Conservation (phyloP, 352 stramenopile species). For the Globisporangium alternatum region DNA sequence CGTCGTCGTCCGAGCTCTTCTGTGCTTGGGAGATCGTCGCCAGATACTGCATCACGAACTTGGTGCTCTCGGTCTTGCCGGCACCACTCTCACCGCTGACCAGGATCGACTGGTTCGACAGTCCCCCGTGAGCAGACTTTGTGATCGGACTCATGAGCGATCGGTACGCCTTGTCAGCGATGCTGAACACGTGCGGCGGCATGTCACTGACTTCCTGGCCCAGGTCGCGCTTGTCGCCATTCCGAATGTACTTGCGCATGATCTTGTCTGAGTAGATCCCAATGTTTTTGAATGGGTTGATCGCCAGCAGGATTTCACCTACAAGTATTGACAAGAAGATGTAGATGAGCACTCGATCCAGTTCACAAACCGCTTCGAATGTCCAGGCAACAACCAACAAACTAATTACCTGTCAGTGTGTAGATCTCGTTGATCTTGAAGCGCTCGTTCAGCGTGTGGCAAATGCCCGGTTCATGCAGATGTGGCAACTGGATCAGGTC, state of each 20-base stretch:
- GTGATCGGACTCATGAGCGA: constrained; percentile 65
- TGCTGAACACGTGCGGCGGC: constrained; percentile 90
- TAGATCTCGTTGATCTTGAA: constrained; percentile 95
- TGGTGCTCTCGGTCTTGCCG: constrained; percentile 97
- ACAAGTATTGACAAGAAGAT: neutral
- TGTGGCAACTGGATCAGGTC: constrained; percentile 93
- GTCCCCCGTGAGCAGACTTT: constrained; percentile 24
- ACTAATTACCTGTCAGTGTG: constrained; percentile 61
- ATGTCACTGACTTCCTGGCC: constrained; percentile 69
- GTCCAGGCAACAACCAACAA: neutral
- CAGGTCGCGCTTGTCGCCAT: constrained; percentile 68
- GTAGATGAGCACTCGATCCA: neutral
- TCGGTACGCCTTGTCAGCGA: constrained; percentile 88
- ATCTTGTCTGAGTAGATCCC: constrained; percentile 87
- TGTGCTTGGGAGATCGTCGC: constrained; percentile 83
- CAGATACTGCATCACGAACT: constrained; percentile 96
- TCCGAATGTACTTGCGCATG: constrained; percentile 85
- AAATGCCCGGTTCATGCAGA: constrained; percentile 93
- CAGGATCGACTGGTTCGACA: constrained; percentile 89
- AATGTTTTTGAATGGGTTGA: constrained; percentile 88
- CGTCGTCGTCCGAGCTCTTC: constrained; percentile 34
- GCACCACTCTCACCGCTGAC: constrained; percentile 92
- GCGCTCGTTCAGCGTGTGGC: constrained; percentile 89
- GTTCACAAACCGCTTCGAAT: neutral
- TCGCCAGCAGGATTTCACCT: constrained; percentile 80